Percentiles rank a stretch among this genome's conserved stretches.
phyloP scores from a whole-genome alignment of 2,329 filamentous ascomycete species.

The Penicillium sp. region DNA sequence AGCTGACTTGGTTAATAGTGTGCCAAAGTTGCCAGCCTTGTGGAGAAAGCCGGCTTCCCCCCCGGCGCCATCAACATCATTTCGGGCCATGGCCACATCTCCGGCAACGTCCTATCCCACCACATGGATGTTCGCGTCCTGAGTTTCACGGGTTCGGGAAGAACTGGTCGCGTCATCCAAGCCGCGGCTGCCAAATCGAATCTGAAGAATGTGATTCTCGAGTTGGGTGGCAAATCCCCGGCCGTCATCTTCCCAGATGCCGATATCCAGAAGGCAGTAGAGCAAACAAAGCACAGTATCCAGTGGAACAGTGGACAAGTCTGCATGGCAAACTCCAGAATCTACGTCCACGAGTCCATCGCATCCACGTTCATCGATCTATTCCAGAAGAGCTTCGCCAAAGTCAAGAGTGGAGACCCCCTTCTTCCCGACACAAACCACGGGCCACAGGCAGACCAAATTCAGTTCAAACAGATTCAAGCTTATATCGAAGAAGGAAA shows the following conservation, averaged over 20 bases:
- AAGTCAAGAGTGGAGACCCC: slow-evolving; percentile 44
- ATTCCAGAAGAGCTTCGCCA: slow-evolving; percentile 6
- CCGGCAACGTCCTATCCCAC: slow-evolving; percentile 63
- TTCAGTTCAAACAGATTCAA: slow-evolving; percentile 86
- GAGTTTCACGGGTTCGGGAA: slow-evolving; percentile 61
- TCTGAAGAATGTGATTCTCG: slow-evolving; percentile 64
- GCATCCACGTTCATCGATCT: slow-evolving; percentile 69
- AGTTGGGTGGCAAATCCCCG: slow-evolving; percentile 64
- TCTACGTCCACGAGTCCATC: slow-evolving; percentile 71
- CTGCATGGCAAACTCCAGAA: slow-evolving; percentile 59
- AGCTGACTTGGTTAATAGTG: neutral
- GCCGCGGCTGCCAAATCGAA: slow-evolving; percentile 60
- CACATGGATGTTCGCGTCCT: slow-evolving; percentile 64
- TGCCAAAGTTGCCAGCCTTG: slow-evolving; percentile 42
- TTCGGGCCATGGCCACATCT: slow-evolving; percentile 72
- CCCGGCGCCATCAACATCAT: slow-evolving; percentile 60
- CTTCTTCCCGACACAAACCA: slow-evolving; percentile 67
- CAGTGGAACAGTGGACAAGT: slow-evolving; percentile 60
- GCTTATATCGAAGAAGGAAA: slow-evolving; percentile 66
- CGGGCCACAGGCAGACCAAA: slow-evolving; percentile 76
- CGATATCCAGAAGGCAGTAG: slow-evolving; percentile 63
- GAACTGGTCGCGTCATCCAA: slow-evolving; percentile 59
- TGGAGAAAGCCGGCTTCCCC: slow-evolving; percentile 60
- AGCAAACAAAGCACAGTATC: slow-evolving; percentile 57
- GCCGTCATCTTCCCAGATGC: slow-evolving; percentile 62